Evolutionary conservation across 768 basidiomycete genomes (phyloP), one percentile per base, ranked within the genome.

Genomic region (Lentinula sp.): DNA sequence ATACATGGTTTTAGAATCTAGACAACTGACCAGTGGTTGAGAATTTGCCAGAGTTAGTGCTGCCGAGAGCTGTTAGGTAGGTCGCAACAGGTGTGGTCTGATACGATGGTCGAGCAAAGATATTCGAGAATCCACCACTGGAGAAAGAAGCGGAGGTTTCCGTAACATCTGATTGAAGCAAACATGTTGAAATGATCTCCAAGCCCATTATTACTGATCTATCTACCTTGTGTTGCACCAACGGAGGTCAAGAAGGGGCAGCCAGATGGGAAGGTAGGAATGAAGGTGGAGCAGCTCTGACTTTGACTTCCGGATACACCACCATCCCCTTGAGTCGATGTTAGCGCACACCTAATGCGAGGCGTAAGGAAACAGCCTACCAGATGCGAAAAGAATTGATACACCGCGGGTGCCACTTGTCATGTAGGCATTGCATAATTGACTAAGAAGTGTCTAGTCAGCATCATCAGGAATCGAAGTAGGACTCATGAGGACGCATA

Each of bases 111-210:
- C 62, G 61, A 18, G 66, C 42, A 65, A 75, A 74, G 55, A 77
- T 74, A 57, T 77, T 71, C 66, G 77, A 79, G 70, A 85, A 85
- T 2, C 84, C 83, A 23, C 84, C 84, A 0, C 79, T 77, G 16
- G 79, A 81, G 70, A 85, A 80, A 35, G 36, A 60, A 0, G 71
- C 74, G 0, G 79, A 78, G 18, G 68, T 74, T 66, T 85, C 84
- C 6, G 66, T 64, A 58, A 82, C 71, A 36, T 18, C 53, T 54
- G 36, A 18, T 39, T 35, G 9, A 54, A 3, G 60, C 6, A 28
- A 3, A 2, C 28, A 56, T 18, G n/a, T 48, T 33, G 48, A n/a
- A 9, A 41, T 39, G 8, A 32, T 16, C 9, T 28, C 41, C 33
- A 54, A n/a, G 42, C n/a, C 9, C 16, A 35, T n/a, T 15, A 23